Base-by-base conservation (phyloP, 2,329 filamentous ascomycete genomes). In the Incumbomyces lentus region DNA sequence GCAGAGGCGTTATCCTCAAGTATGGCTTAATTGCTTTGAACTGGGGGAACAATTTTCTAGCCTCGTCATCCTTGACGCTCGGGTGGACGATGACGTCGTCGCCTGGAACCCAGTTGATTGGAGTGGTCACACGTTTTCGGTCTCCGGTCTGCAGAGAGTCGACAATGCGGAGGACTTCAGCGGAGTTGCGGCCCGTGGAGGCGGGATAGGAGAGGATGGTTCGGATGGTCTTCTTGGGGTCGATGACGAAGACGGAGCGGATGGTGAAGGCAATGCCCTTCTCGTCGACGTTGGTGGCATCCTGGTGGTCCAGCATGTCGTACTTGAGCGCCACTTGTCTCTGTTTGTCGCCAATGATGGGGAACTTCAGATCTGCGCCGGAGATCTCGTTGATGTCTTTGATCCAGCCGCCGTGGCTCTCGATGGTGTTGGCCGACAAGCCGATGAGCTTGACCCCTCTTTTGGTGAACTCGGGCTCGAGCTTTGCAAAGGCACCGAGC, bases 181-280 rank as follows among this genome's bases (percentile, higher is more conserved):
- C 65, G 6, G 72, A 71, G 58, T 79, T 79, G 38, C 76, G 63
- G 31, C 77, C 76, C 33, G 76, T 79, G 46, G 73, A 77, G 41
- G 77, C 77, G 19, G 76, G 76, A 69, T 81, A 81, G 52, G 73
- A 73, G 50, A 81, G 67, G 59, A 79, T 80, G 47, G 74, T 69
- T 55, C 76, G 75, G 60, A 81, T 79, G 51, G 70, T 78, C 71
- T 79, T 79, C 67, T 74, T 75, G 48, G 76, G 77, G 67, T 81
- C 76, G 63, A 81, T 78, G 63, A 79, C 66, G 67, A 80, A 81
- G 60, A 81, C 76, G 46, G 73, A 77, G 61, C 77, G 76, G 64
- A 80, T 80, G 59, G 76, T 80, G 64, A 80, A 79, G 41, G 77
- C 75, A 46, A 69, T 67, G 44, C 67, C 67, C 59, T 68, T 68